These are phyloP conservation scores for Metschnikowia noctiluminum DNA, from an alignment of 805 yeast species.

Conservation along the genomic window DNA sequence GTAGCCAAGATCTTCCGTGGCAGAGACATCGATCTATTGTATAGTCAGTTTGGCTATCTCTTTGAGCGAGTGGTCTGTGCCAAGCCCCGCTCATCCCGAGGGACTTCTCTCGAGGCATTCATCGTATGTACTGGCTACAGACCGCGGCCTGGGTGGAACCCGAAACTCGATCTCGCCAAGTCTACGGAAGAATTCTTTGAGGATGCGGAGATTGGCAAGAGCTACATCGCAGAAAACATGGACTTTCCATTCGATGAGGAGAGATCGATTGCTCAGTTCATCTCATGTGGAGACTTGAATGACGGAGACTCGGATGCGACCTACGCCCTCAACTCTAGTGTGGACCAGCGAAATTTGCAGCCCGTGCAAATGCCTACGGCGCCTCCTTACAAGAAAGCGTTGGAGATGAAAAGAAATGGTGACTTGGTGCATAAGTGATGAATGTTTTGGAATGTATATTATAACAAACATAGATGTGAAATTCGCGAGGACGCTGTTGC, in stretches of 20 bases:
- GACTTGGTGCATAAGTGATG: conserved; percentile 21
- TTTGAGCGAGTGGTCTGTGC: conserved; percentile 91
- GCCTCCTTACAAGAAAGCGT: conserved; percentile 92
- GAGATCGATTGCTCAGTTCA: conserved; percentile 79
- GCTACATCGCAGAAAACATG: conserved; percentile 44
- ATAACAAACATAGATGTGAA: neutral
- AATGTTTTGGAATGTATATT: neutral
- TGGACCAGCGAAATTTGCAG: conserved; percentile 54
- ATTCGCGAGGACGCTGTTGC: neutral
- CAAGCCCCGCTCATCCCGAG: conserved; percentile 92
- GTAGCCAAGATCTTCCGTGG: conserved; percentile 97
- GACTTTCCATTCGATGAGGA: conserved; percentile 54
- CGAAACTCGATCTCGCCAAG: conserved; percentile 50
- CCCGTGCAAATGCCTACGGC: conserved; percentile 96
- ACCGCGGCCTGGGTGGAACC: conserved; percentile 84
- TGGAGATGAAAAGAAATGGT: conserved; percentile 82
- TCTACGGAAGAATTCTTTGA: conserved; percentile 85
- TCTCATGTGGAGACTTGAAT: conserved; percentile 91
- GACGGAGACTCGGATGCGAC: conserved; percentile 96
- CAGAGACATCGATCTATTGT: conserved; percentile 87
- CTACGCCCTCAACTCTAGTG: conserved; percentile 51
- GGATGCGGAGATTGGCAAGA: conserved; percentile 55
- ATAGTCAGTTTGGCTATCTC: conserved; percentile 84
- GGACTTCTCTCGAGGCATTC: conserved; percentile 90
- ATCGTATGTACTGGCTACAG: conserved; percentile 86